Conservation (phyloP, 139 green algal genomes). For the Raphidocelis subcapitata region DNA sequence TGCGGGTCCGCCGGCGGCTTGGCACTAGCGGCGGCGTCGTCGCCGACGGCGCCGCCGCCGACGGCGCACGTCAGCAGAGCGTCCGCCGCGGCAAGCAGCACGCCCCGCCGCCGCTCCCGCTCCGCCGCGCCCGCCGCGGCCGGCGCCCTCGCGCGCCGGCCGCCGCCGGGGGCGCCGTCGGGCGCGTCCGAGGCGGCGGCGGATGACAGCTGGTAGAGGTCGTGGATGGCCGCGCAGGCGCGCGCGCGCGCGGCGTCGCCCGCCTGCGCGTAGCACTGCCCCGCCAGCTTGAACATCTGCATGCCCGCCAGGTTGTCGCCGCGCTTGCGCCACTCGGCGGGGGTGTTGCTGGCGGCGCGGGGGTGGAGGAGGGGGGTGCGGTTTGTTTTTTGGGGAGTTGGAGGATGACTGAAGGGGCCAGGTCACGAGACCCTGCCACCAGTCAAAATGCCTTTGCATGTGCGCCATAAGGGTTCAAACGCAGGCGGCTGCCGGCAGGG, state of each 20-base stretch:
- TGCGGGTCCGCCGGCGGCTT: too few species aligned
- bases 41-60: conserved; percentile 2
- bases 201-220: neutral
- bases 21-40: neutral
- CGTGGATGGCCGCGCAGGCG: conserved; percentile 13
- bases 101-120: neutral
- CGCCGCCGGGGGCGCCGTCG: too few species aligned
- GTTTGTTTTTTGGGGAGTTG: neutral
- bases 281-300: conserved; percentile 22
- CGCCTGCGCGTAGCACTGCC: conserved; percentile 20
- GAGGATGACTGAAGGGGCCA: too few species aligned
- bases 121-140: too few species aligned
- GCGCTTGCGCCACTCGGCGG: conserved; percentile 17
- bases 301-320: conserved; percentile 15
- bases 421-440: too few species aligned
- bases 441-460: too few species aligned
- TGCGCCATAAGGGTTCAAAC: too few species aligned
- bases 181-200: too few species aligned
- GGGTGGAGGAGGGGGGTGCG: neutral
- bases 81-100: conserved; percentile 15
- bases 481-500: too few species aligned
- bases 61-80: conserved; percentile 25
- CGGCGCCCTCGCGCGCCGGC: too few species aligned
- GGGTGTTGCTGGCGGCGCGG: conserved; percentile 19
- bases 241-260: conserved; percentile 9